Evolutionary conservation across 805 yeast species (phyloP).

Genomic region (Kregervanrija delftensis): DNA sequence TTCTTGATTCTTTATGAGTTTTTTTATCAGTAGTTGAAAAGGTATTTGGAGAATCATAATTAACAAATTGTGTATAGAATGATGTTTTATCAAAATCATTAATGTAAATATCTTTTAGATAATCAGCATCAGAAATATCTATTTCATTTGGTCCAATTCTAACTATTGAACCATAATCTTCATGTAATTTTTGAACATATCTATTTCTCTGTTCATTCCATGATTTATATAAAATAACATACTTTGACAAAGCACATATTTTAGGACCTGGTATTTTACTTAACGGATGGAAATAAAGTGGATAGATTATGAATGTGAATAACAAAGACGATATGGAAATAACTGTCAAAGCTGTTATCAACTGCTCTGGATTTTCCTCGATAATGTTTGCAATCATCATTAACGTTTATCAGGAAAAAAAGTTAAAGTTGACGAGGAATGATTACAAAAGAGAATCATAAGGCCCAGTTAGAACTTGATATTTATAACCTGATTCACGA

Average conservation of each 20-base stretch:
- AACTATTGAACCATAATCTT: slow-evolving; percentile 54
- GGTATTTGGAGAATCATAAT: slow-evolving; percentile 52
- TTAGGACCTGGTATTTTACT: slow-evolving; percentile 53
- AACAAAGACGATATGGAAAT: slow-evolving; percentile 5
- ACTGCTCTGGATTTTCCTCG: too few species aligned
- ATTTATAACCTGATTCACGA: too few species aligned
- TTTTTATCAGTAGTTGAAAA: slow-evolving; percentile 47
- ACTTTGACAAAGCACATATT: slow-evolving; percentile 38
- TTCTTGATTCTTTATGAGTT: slow-evolving; percentile 39
- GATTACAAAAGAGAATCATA: too few species aligned
- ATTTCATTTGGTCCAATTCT: slow-evolving; percentile 56
- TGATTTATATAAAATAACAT: slow-evolving; percentile 35
- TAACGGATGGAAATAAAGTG: slow-evolving; percentile 43
- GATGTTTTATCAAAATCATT: slow-evolving; percentile 48
- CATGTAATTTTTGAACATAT: slow-evolving; percentile 44
- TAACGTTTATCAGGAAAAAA: too few species aligned
- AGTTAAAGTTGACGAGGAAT: too few species aligned
- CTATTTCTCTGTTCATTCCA: slow-evolving; percentile 44
- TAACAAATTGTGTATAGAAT: slow-evolving; percentile 54
- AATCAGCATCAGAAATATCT: slow-evolving; percentile 46
- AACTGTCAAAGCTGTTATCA: background rate
- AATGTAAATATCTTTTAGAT: slow-evolving; percentile 49
- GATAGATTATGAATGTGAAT: slow-evolving; percentile 29
- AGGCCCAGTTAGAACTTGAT: too few species aligned
- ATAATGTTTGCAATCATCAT: too few species aligned